Evolutionary conservation across 257 asterid genomes (phyloP).

Genomic region (Nicotiana otophora): DNA sequence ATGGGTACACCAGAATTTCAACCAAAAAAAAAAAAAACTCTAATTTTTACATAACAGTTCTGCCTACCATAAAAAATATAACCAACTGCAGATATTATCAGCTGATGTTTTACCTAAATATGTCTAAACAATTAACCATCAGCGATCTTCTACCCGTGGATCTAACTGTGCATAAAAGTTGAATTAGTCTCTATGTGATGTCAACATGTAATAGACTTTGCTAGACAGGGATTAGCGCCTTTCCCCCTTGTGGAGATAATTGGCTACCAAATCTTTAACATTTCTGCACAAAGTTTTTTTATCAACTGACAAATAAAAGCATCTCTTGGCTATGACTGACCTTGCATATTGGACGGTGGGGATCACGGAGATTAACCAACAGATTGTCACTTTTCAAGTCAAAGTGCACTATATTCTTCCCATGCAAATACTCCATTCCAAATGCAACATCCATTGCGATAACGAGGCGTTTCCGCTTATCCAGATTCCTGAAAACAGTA

Average conservation of each 20-base stretch:
- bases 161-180: not conserved
- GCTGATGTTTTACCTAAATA: not conserved
- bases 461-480: conserved; percentile 86
- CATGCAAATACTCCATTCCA: conserved; percentile 99
- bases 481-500: conserved; percentile 55
- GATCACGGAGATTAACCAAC: conserved; percentile 96
- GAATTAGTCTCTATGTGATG: not conserved
- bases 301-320: not conserved
- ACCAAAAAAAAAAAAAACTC: not conserved
- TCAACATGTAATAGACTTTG: not conserved
- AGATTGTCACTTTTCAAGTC: conserved; percentile 97
- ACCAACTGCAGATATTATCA: not conserved
- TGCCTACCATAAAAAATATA: not conserved
- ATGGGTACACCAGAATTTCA: not conserved
- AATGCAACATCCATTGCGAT: conserved; percentile 97
- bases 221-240: not conserved
- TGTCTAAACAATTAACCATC: not conserved
- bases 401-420: conserved; percentile 89
- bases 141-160: not conserved
- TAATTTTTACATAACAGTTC: not conserved
- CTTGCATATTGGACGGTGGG: conserved; percentile 99
- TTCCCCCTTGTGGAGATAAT: not conserved
- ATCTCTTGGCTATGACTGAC: conserved; percentile 29
- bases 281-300: not conserved
- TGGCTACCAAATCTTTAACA: not conserved